Base-by-base conservation (phyloP, 768 basidiomycete species). In the Cubamyces lactineus region DNA sequence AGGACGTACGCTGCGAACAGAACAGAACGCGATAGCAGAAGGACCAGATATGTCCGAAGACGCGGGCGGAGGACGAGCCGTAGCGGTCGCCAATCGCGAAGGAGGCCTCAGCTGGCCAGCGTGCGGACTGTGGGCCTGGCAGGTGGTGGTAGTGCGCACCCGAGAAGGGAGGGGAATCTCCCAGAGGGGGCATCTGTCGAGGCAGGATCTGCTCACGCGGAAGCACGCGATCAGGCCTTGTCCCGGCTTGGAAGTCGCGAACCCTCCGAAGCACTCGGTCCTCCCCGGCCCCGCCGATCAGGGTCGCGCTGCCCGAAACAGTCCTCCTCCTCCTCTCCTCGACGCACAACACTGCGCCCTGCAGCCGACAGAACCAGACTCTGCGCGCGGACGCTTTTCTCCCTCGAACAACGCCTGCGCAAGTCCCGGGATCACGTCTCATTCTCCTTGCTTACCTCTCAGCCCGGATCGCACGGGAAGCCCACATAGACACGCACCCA, bases 231-330 rank as follows among this genome's bases (percentile, higher is more conserved):
- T 34, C 34, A 34, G 34, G 34, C 34, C 34, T 34, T 34, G 34
- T 34, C 34, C 34, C 34, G 34, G 34, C 34, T 34, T 19, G 39
- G 38, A 41, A 38, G 40, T 40, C 21, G 56, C 42, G 19, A 13
- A n/a, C 38, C 15, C 48, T 11, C 11, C 16, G 49, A 26, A 40
- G 58, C n/a, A 12, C 30, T 38, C 51, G 59, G 46, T 17, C 52
- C 46, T 21, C 45, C 52, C 59, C 57, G 62, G 51, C 51, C 52
- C 62, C 62, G 62, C 51, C 52, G 62, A 64, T 59, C 62, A 64
- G 62, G 62, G 57, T 55, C 62, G 62, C 28, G 52, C 45, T 59
- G 62, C 62, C 62, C 53, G 46, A 50, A 59, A 54, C 19, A 40
- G 62, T 53, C 30, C 16, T 17, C 17, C 17, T 12, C 28, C 17